Conservation (phyloP, 495 filamentous ascomycete species). For the Friedmanniomyces simplex region DNA sequence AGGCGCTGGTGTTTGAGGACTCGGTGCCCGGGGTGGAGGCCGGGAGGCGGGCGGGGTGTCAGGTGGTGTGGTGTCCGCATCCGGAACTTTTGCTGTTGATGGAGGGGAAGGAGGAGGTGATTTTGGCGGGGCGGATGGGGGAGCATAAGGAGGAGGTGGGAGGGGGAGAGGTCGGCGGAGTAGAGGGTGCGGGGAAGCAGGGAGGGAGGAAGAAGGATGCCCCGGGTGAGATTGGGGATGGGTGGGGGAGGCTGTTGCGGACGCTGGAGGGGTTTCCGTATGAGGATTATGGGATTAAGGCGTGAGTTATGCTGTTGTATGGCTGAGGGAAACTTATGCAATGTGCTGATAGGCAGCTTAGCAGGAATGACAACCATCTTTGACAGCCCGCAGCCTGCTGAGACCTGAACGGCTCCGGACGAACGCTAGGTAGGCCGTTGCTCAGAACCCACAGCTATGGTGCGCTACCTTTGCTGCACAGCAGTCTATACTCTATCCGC, state of each 20-base stretch:
- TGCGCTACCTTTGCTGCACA: too few species aligned
- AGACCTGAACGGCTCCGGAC: too few species aligned
- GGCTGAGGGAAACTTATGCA: not conserved
- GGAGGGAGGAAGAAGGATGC: slow-evolving; percentile 18
- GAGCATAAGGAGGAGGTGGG: slow-evolving; percentile 45
- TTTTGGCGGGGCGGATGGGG: slow-evolving; percentile 72
- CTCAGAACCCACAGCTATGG: too few species aligned
- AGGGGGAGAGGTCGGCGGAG: slow-evolving; percentile 20
- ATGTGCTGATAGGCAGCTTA: not conserved
- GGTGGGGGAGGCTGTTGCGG: slow-evolving; percentile 20
- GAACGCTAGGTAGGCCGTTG: too few species aligned
- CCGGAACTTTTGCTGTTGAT: slow-evolving; percentile 65
- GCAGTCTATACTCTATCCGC: too few species aligned
- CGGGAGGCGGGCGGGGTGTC: slow-evolving; percentile 85
- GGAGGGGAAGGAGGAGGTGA: slow-evolving; percentile 62
- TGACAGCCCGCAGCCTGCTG: not conserved
- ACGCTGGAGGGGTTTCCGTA: slow-evolving; percentile 24
- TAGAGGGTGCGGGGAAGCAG: slow-evolving; percentile 27
- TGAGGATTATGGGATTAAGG: slow-evolving; percentile 19
- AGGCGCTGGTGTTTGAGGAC: slow-evolving; percentile 96
- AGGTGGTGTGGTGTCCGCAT: slow-evolving; percentile 89
- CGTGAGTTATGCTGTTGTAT: slow-evolving; percentile 12
- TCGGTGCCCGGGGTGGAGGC: slow-evolving; percentile 86
- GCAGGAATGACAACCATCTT: not conserved
- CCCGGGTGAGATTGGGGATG: slow-evolving; percentile 24